Percentiles rank a stretch among this genome's conserved stretches.
Evolutionary conservation across 805 yeast species (phyloP).

Genomic region (Suhomyces kilbournensis): DNA sequence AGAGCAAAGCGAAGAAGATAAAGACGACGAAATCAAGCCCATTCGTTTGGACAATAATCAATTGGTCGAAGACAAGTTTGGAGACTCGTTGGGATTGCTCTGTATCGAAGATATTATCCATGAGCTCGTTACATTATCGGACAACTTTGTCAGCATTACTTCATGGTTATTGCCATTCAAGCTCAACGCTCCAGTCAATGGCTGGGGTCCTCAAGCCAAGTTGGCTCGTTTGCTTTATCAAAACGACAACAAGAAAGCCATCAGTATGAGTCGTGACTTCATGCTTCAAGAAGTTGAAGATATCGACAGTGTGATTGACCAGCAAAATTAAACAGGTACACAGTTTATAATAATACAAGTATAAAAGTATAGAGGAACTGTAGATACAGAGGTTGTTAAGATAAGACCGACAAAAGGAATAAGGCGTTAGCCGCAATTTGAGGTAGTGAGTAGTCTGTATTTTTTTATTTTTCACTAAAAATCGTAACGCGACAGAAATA

Average conservation of each 20-base stretch:
- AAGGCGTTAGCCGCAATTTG: no score
- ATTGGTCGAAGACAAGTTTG: slow-evolving; percentile 68
- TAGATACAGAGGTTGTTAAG: not conserved
- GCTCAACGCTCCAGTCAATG: slow-evolving; percentile 65
- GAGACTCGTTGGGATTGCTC: slow-evolving; percentile 56
- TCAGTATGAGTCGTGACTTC: slow-evolving; percentile 61
- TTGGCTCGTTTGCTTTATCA: slow-evolving; percentile 60
- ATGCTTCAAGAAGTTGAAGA: slow-evolving; percentile 63
- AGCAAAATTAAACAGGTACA: slow-evolving; percentile 48
- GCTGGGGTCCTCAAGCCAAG: slow-evolving; percentile 71
- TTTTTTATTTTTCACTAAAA: not conserved
- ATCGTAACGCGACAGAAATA: not conserved
- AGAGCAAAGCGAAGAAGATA: slow-evolving; percentile 11
- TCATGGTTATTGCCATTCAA: slow-evolving; percentile 69
- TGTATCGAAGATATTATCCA: slow-evolving; percentile 81
- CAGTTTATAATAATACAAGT: not conserved
- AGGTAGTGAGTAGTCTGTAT: no score
- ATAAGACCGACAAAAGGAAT: no score
- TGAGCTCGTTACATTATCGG: slow-evolving; percentile 64
- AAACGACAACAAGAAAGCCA: slow-evolving; percentile 47
- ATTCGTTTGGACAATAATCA: slow-evolving; percentile 67
- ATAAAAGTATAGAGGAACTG: not conserved
- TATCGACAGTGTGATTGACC: slow-evolving; percentile 64
- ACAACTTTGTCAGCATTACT: slow-evolving; percentile 56
- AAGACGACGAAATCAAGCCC: slow-evolving; percentile 27